Evolutionary conservation across 2,329 filamentous ascomycete genomes (phyloP), one percentile per base, ranked within the genome.

Genomic region (Talaromyces piceae): DNA sequence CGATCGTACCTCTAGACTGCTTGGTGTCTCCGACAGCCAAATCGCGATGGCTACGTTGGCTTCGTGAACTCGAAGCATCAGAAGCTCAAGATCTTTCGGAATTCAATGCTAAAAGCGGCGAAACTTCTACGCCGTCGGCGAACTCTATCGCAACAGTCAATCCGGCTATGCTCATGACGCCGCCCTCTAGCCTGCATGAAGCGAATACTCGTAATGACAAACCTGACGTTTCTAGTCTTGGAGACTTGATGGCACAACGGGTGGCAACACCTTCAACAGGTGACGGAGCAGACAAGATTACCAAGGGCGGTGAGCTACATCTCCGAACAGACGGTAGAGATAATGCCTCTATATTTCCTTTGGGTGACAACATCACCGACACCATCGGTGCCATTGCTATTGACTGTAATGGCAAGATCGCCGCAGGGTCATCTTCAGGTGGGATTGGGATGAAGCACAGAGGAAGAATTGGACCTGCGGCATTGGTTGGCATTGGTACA

Each of bases 371-470:
- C 61, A 77, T 98, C 59, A 94, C 86, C 2, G 93, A 98, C 72
- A 98, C 93, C 11, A 90, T 98, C 53, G 93, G 94, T 41, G 93
- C 91, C 25, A 95, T 98, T 63, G 93, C 90, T 9, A 84, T 98
- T 56, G 93, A 98, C 63, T 79, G 80, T 46, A 81, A 79, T 59
- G 93, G 93, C 13, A 85, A 86, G 53, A 95, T 98, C 63, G 91
- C 94, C 4, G 93, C 91, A 3, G 93, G 87, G 13, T 95, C 93
- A 1, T 98, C 93, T 2, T 98, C 94, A 13, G 93, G 93, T 5
- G 93, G 93, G 1, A 98, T 98, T 65, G 91, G 93, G 25, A 96
- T 98, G 91, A 98, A 98, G 66, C 91, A 95, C 67, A 82, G 83
- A 54, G 94, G 93, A 5, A 86, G 93, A 30, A 80, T 95, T 56